Evolutionary conservation across 345 rosid genomes (phyloP).

Genomic region (Aegle marmelos): DNA sequence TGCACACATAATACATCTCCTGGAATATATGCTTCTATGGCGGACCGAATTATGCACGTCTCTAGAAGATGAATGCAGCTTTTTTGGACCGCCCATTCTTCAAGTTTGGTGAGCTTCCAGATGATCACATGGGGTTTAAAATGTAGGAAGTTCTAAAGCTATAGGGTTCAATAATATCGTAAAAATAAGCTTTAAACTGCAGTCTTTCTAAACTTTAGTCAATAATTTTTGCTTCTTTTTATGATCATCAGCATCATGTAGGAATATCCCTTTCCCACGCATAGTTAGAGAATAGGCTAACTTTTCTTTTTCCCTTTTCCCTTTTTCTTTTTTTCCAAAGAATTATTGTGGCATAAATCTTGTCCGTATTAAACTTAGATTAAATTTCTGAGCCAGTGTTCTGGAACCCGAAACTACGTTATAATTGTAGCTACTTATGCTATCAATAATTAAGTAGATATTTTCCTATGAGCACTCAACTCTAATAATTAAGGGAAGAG

Average conservation of each 20-base stretch:
- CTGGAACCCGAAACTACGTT: too few relatives aligned
- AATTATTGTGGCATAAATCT: too few relatives aligned
- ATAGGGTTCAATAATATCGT: too few relatives aligned
- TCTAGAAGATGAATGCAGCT: neutral
- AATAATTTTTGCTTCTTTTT: neutral
- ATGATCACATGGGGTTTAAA: neutral
- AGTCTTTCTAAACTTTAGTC: neutral
- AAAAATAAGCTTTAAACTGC: too few relatives aligned
- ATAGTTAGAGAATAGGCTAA: neutral
- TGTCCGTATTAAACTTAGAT: too few relatives aligned
- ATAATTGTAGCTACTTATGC: too few relatives aligned
- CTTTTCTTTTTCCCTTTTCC: neutral
- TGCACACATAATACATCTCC: neutral
- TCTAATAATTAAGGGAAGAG: too few relatives aligned
- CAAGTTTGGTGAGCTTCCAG: neutral
- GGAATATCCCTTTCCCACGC: neutral
- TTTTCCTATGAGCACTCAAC: too few relatives aligned
- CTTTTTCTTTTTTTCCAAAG: neutral
- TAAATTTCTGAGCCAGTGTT: too few relatives aligned
- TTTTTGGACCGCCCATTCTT: neutral
- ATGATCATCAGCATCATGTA: neutral
- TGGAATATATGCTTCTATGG: neutral
- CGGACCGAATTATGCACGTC: neutral
- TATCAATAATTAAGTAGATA: too few relatives aligned
- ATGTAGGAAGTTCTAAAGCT: too few relatives aligned